Conservation (phyloP, 306 rosid genomes). For the Macrotyloma uniflorum region DNA sequence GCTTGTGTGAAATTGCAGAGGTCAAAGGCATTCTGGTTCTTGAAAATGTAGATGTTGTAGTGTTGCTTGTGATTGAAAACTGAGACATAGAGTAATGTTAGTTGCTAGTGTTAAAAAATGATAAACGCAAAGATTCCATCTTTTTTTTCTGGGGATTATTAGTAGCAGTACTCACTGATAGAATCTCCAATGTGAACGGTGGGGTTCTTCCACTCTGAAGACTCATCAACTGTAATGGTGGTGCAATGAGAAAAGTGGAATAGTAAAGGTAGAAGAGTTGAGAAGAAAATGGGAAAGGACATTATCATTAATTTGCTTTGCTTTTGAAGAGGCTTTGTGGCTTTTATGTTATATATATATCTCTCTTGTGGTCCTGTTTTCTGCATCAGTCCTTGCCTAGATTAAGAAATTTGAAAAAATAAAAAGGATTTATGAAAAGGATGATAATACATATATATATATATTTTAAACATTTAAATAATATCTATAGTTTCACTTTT, state of each 20-base stretch:
- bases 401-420: not conserved
- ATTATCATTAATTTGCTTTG: not conserved
- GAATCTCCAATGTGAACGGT: constrained; percentile 73
- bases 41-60: constrained; percentile 75
- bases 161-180: constrained; percentile 50
- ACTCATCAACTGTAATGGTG: constrained; percentile 63
- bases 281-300: constrained; percentile 38
- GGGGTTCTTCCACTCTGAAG: constrained; percentile 71
- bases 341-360: not conserved
- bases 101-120: constrained; percentile 1
- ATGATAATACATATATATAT: too few species aligned
- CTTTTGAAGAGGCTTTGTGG: not conserved
- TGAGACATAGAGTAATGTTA: constrained; percentile 25
- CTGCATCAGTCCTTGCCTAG: not conserved
- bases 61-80: constrained; percentile 70
- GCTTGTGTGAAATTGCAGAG: constrained; percentile 73
- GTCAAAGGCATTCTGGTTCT: constrained; percentile 64
- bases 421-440: not conserved
- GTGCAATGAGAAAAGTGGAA: constrained; percentile 54
- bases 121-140: not conserved
- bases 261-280: constrained; percentile 37
- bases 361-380: not conserved
- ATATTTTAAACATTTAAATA: too few species aligned
- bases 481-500: too few species aligned
- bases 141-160: not conserved